Evolutionary conservation across 148 eudicot species (phyloP), one percentile per base, ranked within the genome.

Genomic region (Pouteria glomerata): DNA sequence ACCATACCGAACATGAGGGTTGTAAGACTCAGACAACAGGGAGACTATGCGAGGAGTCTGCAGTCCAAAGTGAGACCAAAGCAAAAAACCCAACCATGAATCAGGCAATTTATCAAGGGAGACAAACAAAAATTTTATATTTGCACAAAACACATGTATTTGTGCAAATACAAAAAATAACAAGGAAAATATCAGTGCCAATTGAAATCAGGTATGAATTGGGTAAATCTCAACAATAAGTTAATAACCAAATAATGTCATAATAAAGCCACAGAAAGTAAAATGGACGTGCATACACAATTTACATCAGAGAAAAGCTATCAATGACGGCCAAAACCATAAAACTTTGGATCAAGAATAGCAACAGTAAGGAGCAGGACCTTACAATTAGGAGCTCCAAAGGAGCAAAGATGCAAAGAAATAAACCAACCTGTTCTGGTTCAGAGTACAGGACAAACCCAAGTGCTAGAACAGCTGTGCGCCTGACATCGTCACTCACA

Each of bases 1-100:
- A 74, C 99, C 99, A 78, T 95, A 95, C 14, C 99, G 88, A 57
- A 95, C 99, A 81, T 95, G 99, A 13, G 99, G 97, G 76, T 95
- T 95, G 89, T 88, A 91, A 51, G 99, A 95, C 77, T 95, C 96
- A 0, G 97, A 88, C 57, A 95, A 80, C 67, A 95, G 78, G 44
- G 99, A 88, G 62, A 95, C 99, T 62, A 90, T 92, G 53, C 99
- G 86, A 64, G 99, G 99, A 19, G 90, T 92, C 99, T 95, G 91
- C 82, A 85, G 68, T 34, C 51, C 45, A 78, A 51, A 69, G 63
- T 60, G 66, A 56, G 16, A 61, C 18, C 51, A 72, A 23, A 61
- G 35, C 44, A 52, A 27, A 64, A 51, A 67, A 64, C 63, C 37
- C 26, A 66, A 41, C 41, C 21, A 45, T 51, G 29, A 59, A 10